Base-by-base conservation (phyloP, 352 stramenopile species). In the Pythium aquatile region DNA sequence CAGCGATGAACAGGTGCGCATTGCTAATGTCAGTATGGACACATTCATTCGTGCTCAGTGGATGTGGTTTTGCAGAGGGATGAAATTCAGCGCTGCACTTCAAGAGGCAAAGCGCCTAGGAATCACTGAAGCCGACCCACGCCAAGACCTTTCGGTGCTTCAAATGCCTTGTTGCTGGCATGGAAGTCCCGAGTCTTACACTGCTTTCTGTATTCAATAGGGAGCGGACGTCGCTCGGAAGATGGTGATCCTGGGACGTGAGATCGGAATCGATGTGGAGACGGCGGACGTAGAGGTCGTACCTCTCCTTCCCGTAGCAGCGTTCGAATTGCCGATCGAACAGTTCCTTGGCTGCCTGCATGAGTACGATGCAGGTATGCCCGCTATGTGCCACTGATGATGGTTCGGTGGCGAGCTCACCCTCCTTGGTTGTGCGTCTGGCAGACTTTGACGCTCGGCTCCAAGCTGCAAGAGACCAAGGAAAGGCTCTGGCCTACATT, bases 121-220 rank as follows among this genome's bases (percentile, higher is more conserved):
- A 20, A 90, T 90, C 61, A 90, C 82, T 0, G 83, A 93, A 60
- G 74, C 83, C 10, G 83, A 93, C 54, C 83, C 81, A 7, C 72
- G 83, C 5, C 76, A 90, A 53, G 83, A 93, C 65, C 65, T 93
- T 10, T 78, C 59, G 48, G 72, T 76, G 44, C 3, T 24, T 24
- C 55, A 49, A 56, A 16, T 1, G 2, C 24, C 9, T 9, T 5
- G 32, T 35, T 35, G 32, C 8, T 9, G 5, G 8, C 5, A 35
- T 9, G 32, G 7, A 61, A 26, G 4, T 33, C 14, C 11, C 11
- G 32, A 7, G 3, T 30, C 30, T 47, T 7, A 32, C 24, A 10
- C 37, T 3, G 8, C 8, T 5, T 35, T 35, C 32, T 35, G 32
- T 9, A 9, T 35, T 9, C 1, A 42, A 10, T 66, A 86, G 71